Base-by-base conservation (phyloP, 2,329 filamentous ascomycete species). In the Rosellinia necatrix region DNA sequence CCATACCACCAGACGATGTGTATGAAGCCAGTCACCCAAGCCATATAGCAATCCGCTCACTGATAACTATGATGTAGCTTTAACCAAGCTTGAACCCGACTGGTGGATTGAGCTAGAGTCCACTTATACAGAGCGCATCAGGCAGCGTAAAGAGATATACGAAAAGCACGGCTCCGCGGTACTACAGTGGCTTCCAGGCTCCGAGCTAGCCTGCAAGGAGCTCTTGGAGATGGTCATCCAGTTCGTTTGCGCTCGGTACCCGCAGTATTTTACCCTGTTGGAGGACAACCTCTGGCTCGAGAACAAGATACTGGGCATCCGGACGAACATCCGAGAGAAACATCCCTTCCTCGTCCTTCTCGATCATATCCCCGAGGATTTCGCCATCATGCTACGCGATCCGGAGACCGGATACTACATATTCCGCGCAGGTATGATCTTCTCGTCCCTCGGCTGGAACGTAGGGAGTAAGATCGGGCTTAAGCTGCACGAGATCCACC, bases 1-100 rank as follows among this genome's bases (percentile, higher is more conserved):
- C 77, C 81, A 0, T 96, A 96, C 68, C 90, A 94, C 68, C 91
- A 96, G 69, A 96, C 91, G 0, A 96, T 96, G 91, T 90, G 90
- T 93, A 81, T 65, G 87, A 30, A 7, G 25, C 35, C n/a, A 32
- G 1, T 25, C 22, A 4, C n/a, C 17, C 34, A n/a, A 30, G 6
- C n/a, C 38, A 32, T 25, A 10, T 10, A 22, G 5, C 15, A 22
- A 21, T 27, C 35, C 25, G 15, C 40, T 17, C 44, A n/a, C 24
- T 50, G 43, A 54, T 4, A 52, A 27, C 49, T 15, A 37, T 46
- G 7, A 6, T 22, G 2, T 57, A 94, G 90, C 90, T 2, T 76
- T 93, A 7, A 86, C 82, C 38, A 96, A 91, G 64, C 75, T 94
- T 71, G 89, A 96, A 59, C 76, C 85, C 0, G 87, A 96, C 68